Base-by-base conservation (phyloP, 2,329 filamentous ascomycete species). In the Plectosphaerella plurivora region DNA sequence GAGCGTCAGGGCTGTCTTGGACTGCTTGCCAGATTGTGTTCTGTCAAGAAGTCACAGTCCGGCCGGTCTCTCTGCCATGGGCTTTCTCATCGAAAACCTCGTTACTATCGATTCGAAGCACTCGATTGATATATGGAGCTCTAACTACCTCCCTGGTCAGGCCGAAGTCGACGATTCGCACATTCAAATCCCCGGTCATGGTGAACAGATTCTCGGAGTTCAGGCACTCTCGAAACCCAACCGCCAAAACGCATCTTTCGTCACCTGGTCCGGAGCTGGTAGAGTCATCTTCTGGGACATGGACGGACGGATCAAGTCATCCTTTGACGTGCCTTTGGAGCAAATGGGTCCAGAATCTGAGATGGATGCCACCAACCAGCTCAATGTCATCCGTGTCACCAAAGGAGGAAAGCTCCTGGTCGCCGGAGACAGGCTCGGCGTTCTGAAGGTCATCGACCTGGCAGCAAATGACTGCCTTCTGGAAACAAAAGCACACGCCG, bases 211-310 rank as follows among this genome's bases (percentile, higher is more conserved):
- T n/a, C 68, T 91, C 42, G 94, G 94, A 14, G 85, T 97, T 1
- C 81, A 85, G 50, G 68, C 84, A 1, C 71, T 97, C 5, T 68
- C 77, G 3, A 73, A 73, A 20, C 77, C 82, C 0, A 88, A 89
- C 53, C 66, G 74, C 5, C 70, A 83, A 22, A 76, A 81, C 20
- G 86, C 90, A 1, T 81, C 86, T 9, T 97, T 97, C 63, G 86
- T 92, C 58, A 97, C 92, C 0, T 99, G 92, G 89, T 92, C 93
- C 2, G 83, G 81, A 20, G 85, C 86, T 49, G 94, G 94, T 5
- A 84, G 81, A 15, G 80, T 97, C 49, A 82, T 89, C 22, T 88
- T 96, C 60, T 99, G 94, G 94, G 82, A 85, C 60, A 67, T 84
- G 14, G 79, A 89, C 47, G 94, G 93, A 20, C 79, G 76, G 50